Evolutionary conservation across 2,329 filamentous ascomycete species (phyloP), one percentile per base, ranked within the genome.

Genomic region (Penicillium palitans): DNA sequence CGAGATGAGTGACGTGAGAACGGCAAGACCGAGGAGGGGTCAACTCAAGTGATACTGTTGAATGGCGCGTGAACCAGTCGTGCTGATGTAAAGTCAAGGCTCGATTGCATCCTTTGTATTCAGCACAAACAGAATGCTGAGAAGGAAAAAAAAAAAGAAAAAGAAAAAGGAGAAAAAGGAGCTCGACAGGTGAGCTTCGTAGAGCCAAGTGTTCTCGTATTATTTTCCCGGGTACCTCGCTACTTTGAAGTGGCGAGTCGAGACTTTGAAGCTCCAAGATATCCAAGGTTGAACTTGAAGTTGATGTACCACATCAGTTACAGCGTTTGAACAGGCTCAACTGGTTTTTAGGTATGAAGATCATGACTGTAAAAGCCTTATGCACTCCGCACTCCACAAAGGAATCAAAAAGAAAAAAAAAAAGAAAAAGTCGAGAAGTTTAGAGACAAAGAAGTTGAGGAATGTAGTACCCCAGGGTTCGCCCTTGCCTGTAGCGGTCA

Each of bases 401-500:
- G n/a, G 9, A 41, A 35, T 15, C 25, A 7, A 42, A 55, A 35
- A 35, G 9, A 9, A 24, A 9, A 19, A 27, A 19, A 27, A 21
- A 21, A 21, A 21, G 19, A 39, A 31, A 25, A 15, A 15, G n/a
- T 13, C 8, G 25, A 19, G 27, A 42, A 24, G 45, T 55, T n/a
- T 6, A 41, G 19, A 27, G 37, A 51, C 46, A 51, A 51, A 48
- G 27, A 51, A 50, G 12, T 17, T 51, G 53, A 48, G 39, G 19
- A 53, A 53, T 53, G 40, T 41, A 33, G 27, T 37, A 53, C 51
- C 51, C 51, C 51, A 29, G 51, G 51, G 51, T 53, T 48, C 46
- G 46, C 52, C 52, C 52, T 49, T 55, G 53, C 45, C 53, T 54
- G 42, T 40, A 53, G 40, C 50, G 50, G 41, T 54, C 41, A 27